A percentile compares a stretch with the other conserved stretches of the same genome.
These are phyloP conservation scores for Candida neerlandica DNA, from an alignment of 1,139 yeast genomes.

Conservation along the genomic window DNA sequence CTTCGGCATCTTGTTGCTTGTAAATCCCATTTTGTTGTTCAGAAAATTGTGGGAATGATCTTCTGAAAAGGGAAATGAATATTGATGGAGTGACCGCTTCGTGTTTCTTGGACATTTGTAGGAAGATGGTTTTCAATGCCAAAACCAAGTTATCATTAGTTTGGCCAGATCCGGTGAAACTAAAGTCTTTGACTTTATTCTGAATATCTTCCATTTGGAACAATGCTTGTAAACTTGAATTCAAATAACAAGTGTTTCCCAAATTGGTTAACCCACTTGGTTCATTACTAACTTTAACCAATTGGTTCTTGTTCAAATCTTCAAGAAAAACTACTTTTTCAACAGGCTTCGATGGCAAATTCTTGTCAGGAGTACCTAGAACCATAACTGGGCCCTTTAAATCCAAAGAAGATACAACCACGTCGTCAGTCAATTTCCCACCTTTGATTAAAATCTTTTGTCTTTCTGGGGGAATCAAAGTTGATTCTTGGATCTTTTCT, in stretches of 20 bases:
- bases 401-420: slow-evolving; percentile 41
- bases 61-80: slow-evolving; percentile 64
- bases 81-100: slow-evolving; percentile 59
- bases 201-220: slow-evolving; percentile 65
- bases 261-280: slow-evolving; percentile 87
- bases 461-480: slow-evolving; percentile 82
- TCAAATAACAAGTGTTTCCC: slow-evolving; percentile 95
- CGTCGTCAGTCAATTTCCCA: slow-evolving; percentile 80
- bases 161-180: slow-evolving; percentile 11
- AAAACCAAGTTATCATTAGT: slow-evolving; percentile 19
- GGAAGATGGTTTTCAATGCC: slow-evolving; percentile 46
- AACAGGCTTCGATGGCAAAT: slow-evolving; percentile 60
- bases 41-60: slow-evolving; percentile 83
- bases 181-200: slow-evolving; percentile 28
- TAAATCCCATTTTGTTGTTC: slow-evolving; percentile 74
- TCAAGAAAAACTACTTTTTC: slow-evolving; percentile 65
- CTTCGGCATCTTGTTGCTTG: slow-evolving; percentile 98
- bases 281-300: slow-evolving; percentile 40
- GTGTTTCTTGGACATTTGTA: slow-evolving; percentile 49
- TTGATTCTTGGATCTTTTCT: slow-evolving; percentile 66
- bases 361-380: slow-evolving; percentile 84
- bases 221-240: slow-evolving; percentile 83
- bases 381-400: slow-evolving; percentile 83
- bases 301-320: slow-evolving; percentile 57
- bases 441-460: slow-evolving; percentile 91